Evolutionary conservation across 805 yeast species (phyloP).

Genomic region (Cyberlindnera japonica): DNA sequence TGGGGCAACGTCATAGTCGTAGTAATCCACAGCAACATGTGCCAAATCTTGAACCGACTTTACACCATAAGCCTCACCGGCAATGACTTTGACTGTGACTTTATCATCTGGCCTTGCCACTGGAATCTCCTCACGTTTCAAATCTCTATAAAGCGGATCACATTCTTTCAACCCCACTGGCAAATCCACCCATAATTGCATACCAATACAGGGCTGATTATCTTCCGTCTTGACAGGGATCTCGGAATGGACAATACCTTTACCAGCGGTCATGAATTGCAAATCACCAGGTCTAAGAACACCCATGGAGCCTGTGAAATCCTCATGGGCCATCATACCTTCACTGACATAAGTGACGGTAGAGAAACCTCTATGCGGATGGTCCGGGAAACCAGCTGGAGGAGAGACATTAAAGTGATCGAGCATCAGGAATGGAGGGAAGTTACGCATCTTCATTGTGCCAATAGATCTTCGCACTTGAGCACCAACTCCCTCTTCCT

Average conservation of each 20-base stretch:
- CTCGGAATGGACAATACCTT: conserved; percentile 81
- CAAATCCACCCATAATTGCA: conserved; percentile 87
- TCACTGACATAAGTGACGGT: conserved; percentile 66
- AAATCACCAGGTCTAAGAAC: conserved; percentile 76
- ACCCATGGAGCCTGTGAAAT: conserved; percentile 83
- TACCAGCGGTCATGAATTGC: conserved; percentile 93
- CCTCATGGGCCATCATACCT: conserved; percentile 77
- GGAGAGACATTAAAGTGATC: conserved; percentile 70
- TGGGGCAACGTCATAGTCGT: conserved; percentile 60
- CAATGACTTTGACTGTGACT: conserved; percentile 64
- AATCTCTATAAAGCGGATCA: conserved; percentile 76
- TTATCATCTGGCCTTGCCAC: conserved; percentile 60
- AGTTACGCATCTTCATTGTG: conserved; percentile 59
- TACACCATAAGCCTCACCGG: conserved; percentile 76
- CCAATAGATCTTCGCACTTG: conserved; percentile 80
- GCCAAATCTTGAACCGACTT: conserved; percentile 72
- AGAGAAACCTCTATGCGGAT: conserved; percentile 81
- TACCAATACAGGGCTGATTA: conserved; percentile 53
- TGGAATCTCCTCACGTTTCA: conserved; percentile 69
- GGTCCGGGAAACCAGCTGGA: conserved; percentile 77
- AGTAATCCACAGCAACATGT: conserved; percentile 75
- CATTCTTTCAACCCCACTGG: conserved; percentile 60
- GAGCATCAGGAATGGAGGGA: conserved; percentile 76
- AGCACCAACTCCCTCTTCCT: conserved; percentile 88
- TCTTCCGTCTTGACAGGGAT: conserved; percentile 63